A percentile compares a stretch with the other conserved stretches of the same genome.
These are phyloP conservation scores for Myxozyma geophila DNA, from an alignment of 805 yeast species.

Conservation along the genomic window DNA sequence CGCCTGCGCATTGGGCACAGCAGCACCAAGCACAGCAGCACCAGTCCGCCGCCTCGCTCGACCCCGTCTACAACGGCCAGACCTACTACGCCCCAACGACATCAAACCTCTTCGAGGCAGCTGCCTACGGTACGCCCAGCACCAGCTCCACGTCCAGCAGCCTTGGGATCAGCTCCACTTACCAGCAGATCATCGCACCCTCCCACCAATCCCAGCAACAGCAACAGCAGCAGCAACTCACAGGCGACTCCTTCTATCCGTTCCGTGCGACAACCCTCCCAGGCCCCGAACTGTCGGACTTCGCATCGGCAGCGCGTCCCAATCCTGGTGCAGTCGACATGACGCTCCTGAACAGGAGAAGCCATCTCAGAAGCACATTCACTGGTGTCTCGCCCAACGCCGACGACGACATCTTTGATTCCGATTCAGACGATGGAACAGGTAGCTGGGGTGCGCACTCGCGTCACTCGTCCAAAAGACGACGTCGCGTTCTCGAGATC, in stretches of 20 bases:
- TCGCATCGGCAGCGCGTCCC: not conserved
- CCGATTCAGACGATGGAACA: constrained; percentile 4
- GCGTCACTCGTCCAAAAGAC: not conserved
- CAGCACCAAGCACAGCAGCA: too few species aligned
- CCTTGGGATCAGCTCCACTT: not conserved
- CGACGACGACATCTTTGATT: constrained; percentile 12
- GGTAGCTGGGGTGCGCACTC: constrained; percentile 2
- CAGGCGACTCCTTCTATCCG: too few species aligned
- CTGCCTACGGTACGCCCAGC: constrained; percentile 9
- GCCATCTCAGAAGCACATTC: too few species aligned
- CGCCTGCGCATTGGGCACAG: not conserved
- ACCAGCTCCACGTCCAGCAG: not conserved
- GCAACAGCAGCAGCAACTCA: too few species aligned
- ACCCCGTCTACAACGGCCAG: too few species aligned
- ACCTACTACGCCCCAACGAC: constrained; percentile 13
- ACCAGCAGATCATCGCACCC: not conserved
- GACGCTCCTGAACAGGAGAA: not conserved
- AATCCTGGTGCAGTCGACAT: not conserved
- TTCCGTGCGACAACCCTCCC: too few species aligned
- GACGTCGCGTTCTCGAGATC: not conserved
- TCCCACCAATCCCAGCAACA: too few species aligned
- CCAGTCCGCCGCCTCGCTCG: not conserved
- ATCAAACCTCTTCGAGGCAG: constrained; percentile 16
- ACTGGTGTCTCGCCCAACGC: not conserved
- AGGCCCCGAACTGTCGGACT: too few species aligned